Evolutionary conservation across 257 asterid genomes (phyloP).

Genomic region (Rhazya stricta): DNA sequence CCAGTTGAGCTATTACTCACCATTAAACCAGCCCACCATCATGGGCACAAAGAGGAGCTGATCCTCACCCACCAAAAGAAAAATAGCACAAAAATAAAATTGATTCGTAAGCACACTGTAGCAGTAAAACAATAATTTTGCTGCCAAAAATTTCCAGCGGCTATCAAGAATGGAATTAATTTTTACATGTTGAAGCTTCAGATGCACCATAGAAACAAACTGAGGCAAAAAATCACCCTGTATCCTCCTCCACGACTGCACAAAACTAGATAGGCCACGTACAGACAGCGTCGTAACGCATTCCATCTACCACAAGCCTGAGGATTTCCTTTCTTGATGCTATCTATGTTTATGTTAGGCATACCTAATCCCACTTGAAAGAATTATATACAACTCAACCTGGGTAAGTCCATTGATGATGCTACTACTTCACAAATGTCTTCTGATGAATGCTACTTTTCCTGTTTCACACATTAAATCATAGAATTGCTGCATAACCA

Average conservation of each 20-base stretch:
- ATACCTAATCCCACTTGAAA: not conserved
- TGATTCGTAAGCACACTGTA: too few relatives aligned
- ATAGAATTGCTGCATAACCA: not conserved
- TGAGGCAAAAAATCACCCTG: not conserved
- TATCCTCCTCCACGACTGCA: not conserved
- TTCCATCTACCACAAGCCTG: not conserved
- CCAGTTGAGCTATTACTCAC: too few relatives aligned
- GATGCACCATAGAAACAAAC: not conserved
- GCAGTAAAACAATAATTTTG: not conserved
- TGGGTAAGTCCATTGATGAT: not conserved
- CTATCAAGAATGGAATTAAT: not conserved
- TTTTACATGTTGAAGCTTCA: not conserved
- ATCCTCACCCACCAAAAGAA: too few relatives aligned
- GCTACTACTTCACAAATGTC: not conserved
- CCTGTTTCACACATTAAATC: slow-evolving; percentile 4
- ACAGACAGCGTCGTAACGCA: not conserved
- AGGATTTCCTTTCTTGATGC: not conserved
- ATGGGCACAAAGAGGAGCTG: too few relatives aligned
- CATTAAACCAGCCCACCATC: too few relatives aligned
- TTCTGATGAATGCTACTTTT: not conserved
- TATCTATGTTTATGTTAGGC: not conserved
- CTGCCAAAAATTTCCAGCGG: not conserved
- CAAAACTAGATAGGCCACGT: not conserved
- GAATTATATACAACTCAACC: slow-evolving; percentile 13
- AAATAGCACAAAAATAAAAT: too few relatives aligned